Conservation (phyloP, 1,139 yeast genomes). For the Debaryomyces coudertii region DNA sequence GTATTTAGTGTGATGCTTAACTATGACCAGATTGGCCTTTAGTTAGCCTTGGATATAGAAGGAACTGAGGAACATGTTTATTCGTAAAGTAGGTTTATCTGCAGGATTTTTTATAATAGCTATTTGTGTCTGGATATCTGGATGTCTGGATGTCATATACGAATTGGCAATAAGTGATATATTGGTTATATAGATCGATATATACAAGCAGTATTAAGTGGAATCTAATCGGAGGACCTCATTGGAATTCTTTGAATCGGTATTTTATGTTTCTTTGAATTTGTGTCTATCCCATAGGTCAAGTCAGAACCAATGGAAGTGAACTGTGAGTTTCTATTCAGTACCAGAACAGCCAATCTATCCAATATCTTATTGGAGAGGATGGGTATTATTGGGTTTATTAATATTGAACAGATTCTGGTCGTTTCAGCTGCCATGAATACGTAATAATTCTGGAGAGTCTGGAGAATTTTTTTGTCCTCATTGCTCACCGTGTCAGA, state of each 20-base stretch:
- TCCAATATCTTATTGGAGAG: constrained; percentile 62
- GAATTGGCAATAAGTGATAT: not conserved
- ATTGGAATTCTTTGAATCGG: constrained; percentile 32
- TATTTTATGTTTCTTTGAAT: constrained; percentile 26
- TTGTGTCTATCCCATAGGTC: constrained; percentile 48
- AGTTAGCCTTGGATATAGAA: not conserved
- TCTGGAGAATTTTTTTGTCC: constrained; percentile 20
- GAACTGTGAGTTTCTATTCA: constrained; percentile 40
- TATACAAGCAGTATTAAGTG: not conserved
- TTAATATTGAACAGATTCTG: constrained; percentile 66
- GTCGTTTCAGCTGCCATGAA: constrained; percentile 70
- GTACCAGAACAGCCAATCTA: constrained; percentile 55
- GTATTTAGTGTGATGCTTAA: constrained; percentile 1
- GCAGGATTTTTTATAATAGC: not conserved
- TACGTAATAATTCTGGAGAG: constrained; percentile 55
- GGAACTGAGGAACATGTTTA: not conserved
- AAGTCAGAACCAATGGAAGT: constrained; percentile 51
- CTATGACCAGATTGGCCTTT: constrained; percentile 5
- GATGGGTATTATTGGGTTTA: constrained; percentile 74
- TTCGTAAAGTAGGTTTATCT: not conserved
- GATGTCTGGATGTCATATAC: too few relatives aligned
- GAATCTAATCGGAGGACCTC: constrained; percentile 14
- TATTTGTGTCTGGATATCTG: too few relatives aligned
- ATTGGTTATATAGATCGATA: not conserved
- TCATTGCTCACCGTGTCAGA: constrained; percentile 30